These are phyloP conservation scores for Trypanosoma scelopori DNA, from an alignment of 208 protist species.

Conservation along the genomic window DNA sequence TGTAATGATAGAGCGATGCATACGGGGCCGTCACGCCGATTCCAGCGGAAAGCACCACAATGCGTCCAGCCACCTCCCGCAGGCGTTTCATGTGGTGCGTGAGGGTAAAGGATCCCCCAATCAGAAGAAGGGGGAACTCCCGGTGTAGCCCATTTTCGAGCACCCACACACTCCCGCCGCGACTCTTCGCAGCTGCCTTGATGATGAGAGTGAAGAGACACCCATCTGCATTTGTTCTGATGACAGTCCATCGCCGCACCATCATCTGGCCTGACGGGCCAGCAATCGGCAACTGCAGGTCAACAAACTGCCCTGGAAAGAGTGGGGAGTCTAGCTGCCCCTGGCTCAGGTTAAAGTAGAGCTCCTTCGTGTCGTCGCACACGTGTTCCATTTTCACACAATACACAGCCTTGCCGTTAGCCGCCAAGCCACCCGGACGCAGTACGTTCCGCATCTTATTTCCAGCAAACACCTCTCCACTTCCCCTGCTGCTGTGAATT, in stretches of 20 bases:
- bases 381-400: conserved; percentile 32
- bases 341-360: conserved; percentile 44
- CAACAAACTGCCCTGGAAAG: conserved; percentile 56
- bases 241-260: conserved; percentile 69
- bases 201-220: conserved; percentile 69
- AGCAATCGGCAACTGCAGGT: conserved; percentile 56
- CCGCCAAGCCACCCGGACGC: neutral
- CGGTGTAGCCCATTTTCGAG: conserved; percentile 46
- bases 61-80: conserved; percentile 36
- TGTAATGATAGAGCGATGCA: conserved; percentile 43
- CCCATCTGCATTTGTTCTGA: conserved; percentile 38
- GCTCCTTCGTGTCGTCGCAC: conserved; percentile 54
- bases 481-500: conserved; percentile 58
- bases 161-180: conserved; percentile 66
- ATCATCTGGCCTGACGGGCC: conserved; percentile 25
- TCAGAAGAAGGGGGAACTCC: conserved; percentile 42
- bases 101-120: conserved; percentile 74
- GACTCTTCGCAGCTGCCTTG: conserved; percentile 33
- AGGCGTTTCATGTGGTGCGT: conserved; percentile 50
- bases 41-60: conserved; percentile 79
- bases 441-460: neutral
- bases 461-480: conserved; percentile 54
- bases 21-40: conserved; percentile 73
- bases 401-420: neutral
- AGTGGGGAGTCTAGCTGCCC: conserved; percentile 23